Base-by-base conservation (phyloP, 2,329 filamentous ascomycete species). In the Fusarium brevicatenulatum region DNA sequence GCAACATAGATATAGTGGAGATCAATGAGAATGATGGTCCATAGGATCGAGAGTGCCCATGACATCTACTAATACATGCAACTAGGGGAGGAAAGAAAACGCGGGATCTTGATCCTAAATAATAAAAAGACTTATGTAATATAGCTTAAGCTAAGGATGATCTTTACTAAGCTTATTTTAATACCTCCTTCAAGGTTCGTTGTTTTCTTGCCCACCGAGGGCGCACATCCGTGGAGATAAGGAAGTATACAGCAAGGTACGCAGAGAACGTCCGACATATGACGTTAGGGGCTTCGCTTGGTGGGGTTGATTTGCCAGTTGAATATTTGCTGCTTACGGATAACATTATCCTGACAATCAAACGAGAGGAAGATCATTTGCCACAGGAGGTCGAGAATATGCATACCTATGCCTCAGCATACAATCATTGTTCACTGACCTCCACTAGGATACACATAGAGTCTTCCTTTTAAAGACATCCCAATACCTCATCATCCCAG, bases 401-500 rank as follows among this genome's bases (percentile, higher is more conserved):
- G 11, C 15, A 3, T 5, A 18, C 2, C 11, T 12, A 18, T 23
- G 2, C 8, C 8, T 4, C 2, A 19, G 5, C 0, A 52, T 19
- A 2, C 2, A 10, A 1, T 19, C 1, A 50, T 23, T 19, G 15
- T 16, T 23, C 4, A 13, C 4, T 10, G 21, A 7, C 4, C 0
- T 19, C 10, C 11, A 5, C 10, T 2, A 23, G 2, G 2, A 23
- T 15, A 13, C 9, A 21, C 4, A 23, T 15, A 7, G 0, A 21
- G 1, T 9, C 18, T 5, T 34, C 23, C 11, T 15, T 5, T 19
- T 10, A 3, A 7, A 4, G 4, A 7, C 5, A 2, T 10, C 4
- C 1, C 7, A 10, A 4, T 9, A 9, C 9, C 19, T 11, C 43
- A 7, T 21, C 4, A 10, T 5, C 4, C 9, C 12, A 21, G 9